phyloP scores from a whole-genome alignment of 768 basidiomycete genomes.

The Dictyophora rubrovolvata region DNA sequence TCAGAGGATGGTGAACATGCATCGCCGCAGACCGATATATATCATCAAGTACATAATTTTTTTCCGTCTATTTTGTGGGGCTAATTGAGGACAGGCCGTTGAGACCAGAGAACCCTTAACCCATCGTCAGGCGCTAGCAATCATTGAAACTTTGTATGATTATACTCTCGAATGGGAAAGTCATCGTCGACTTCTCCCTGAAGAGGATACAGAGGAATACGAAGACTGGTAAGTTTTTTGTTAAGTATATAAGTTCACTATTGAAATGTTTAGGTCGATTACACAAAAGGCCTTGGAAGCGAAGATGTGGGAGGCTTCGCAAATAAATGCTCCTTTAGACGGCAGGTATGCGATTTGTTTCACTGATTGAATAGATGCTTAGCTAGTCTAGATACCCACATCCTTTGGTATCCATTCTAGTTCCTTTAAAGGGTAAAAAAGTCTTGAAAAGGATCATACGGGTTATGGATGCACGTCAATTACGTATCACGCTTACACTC shows the following conservation, averaged over 20 bases:
- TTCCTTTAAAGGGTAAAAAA: constrained; percentile 85
- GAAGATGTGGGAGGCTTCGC: constrained; percentile 67
- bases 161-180: constrained; percentile 44
- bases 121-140: constrained; percentile 64
- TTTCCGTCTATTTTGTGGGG: constrained; percentile 40
- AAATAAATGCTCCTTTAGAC: constrained; percentile 87
- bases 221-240: constrained; percentile 33
- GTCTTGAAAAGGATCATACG: constrained; percentile 83
- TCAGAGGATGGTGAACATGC: not conserved
- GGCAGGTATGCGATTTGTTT: constrained; percentile 52
- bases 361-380: not conserved
- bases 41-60: not conserved
- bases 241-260: not conserved
- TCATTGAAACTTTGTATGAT: constrained; percentile 81
- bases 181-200: constrained; percentile 16
- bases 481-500: constrained; percentile 82
- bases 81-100: constrained; percentile 32
- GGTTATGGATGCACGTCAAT: constrained; percentile 65
- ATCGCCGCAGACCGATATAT: not conserved
- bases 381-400: constrained; percentile 63
- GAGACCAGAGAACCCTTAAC: constrained; percentile 56
- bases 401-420: constrained; percentile 89
- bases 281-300: constrained; percentile 52
- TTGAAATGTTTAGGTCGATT: constrained; percentile 34
- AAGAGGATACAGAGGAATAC: constrained; percentile 42